phyloP scores from a whole-genome alignment of 1,139 yeast genomes.

The Suhomyces panamericanus region DNA sequence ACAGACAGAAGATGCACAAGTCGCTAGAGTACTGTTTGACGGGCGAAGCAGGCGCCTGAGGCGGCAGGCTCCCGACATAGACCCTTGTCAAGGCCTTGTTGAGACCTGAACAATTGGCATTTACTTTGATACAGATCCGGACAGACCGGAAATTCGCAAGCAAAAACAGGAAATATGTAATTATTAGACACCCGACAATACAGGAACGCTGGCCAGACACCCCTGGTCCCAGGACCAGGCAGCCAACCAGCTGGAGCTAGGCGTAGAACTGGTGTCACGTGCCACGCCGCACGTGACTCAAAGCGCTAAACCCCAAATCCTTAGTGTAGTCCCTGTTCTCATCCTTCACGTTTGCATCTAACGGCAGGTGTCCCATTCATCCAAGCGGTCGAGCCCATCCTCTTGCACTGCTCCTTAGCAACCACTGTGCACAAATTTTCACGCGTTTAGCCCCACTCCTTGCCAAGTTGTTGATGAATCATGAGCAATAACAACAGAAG shows the following conservation, averaged over 20 bases:
- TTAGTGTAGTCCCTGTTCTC: slow-evolving; percentile 1
- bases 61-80: background rate
- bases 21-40: slow-evolving; percentile 59
- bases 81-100: too few relatives aligned
- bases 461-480: slow-evolving; percentile 3
- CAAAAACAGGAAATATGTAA: too few relatives aligned
- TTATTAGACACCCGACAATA: too few relatives aligned
- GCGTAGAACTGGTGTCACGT: background rate
- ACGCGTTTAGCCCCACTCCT: background rate
- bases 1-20: slow-evolving; percentile 61
- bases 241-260: background rate
- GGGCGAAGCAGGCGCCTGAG: slow-evolving; percentile 24
- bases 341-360: slow-evolving; percentile 2
- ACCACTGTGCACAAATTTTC: background rate
- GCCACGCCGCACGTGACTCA: slow-evolving; percentile 1
- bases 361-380: slow-evolving; percentile 4
- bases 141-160: too few relatives aligned
- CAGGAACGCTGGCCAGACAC: too few relatives aligned
- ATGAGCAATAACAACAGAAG: slow-evolving; percentile 11
- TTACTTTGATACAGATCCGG: too few relatives aligned
- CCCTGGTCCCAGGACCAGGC: too few relatives aligned
- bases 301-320: background rate
- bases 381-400: slow-evolving; percentile 1
- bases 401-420: background rate
- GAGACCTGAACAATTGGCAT: too few relatives aligned